Percentiles rank a stretch among this genome's conserved stretches.
Conservation (phyloP, 352 stramenopile species). For the Thalassiosira mediterranea region DNA sequence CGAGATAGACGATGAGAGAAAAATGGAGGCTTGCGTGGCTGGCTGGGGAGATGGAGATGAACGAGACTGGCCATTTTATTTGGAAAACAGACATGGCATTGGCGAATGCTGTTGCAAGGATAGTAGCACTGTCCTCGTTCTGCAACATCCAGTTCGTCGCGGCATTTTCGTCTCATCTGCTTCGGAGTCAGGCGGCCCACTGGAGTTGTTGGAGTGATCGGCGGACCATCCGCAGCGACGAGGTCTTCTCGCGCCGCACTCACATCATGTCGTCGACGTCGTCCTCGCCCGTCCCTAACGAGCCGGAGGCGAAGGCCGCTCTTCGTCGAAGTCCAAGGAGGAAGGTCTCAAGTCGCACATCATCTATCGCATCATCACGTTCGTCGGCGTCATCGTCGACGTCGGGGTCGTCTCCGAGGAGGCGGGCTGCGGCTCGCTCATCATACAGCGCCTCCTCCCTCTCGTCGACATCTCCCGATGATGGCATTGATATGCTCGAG, state of each 20-base stretch:
- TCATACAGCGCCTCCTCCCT: no score
- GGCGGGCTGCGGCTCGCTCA: no score
- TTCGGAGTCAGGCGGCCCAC: background rate
- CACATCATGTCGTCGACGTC: background rate
- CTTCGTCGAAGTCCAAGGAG: background rate
- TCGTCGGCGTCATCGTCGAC: no score
- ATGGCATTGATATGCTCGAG: constrained; percentile 10
- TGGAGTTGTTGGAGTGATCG: background rate
- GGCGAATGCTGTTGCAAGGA: background rate
- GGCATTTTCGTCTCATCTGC: background rate
- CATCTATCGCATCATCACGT: no score
- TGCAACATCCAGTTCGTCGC: background rate
- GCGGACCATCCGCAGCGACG: background rate
- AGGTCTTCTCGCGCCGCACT: background rate
- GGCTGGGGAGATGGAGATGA: no score
- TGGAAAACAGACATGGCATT: no score
- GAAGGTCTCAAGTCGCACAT: no score
- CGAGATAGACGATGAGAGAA: no score
- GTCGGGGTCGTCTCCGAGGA: no score
- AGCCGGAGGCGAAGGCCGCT: background rate
- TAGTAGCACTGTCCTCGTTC: background rate
- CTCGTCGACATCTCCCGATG: background rate
- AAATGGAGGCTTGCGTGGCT: no score
- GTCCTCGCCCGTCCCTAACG: background rate
- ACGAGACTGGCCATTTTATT: no score